Evolutionary conservation across 208 protist genomes (phyloP), one percentile per base, ranked within the genome.

Genomic region (Acanthamoeba royreba): DNA sequence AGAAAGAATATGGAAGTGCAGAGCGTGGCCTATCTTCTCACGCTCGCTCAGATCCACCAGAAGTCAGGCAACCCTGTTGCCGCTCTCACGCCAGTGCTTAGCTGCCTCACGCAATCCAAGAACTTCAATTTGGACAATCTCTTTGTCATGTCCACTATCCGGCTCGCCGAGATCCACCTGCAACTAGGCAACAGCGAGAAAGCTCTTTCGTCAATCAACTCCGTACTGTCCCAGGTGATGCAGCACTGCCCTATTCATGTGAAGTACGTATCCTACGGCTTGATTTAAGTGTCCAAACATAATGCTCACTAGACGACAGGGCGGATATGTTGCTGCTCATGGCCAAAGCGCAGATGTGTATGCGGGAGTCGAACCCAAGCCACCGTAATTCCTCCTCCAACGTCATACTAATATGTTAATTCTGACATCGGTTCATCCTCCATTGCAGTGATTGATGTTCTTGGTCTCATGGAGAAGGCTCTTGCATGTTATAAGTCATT

Each of bases 71-170:
- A 90, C 9, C 31, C 83, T 15, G 53, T 90, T 25, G 83, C 46
- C 2, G 83, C 83, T n/a, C 35, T 90, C 33, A 61, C 83, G 13
- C 66, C 46, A 4, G 83, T 90, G 22, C 83, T 90, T 7, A 72
- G 52, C 53, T 90, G 83, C 22, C 83, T 90, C 49, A 90, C 83
- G n/a, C 83, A 90, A 13, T 63, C 52, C 3, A 52, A 90, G 83
- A 90, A 90, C 52, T 66, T 47, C 83, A 61, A 90, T 38, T 42
- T 90, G 83, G 52, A 90, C 35, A 69, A 90, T 52, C 22, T 90
- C 38, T 61, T 61, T 35, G 83, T 69, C 31, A 90, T 61, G 53
- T 61, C 83, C 33, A 90, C 83, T 35, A 35, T 90, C 19, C 53
- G 46, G 7, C 83, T 90, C 38, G 83, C 83, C 83, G 83, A 90